Evolutionary conservation across 1,284 basidiomycete species (phyloP).

Genomic region (Boletus semigastroideus): DNA sequence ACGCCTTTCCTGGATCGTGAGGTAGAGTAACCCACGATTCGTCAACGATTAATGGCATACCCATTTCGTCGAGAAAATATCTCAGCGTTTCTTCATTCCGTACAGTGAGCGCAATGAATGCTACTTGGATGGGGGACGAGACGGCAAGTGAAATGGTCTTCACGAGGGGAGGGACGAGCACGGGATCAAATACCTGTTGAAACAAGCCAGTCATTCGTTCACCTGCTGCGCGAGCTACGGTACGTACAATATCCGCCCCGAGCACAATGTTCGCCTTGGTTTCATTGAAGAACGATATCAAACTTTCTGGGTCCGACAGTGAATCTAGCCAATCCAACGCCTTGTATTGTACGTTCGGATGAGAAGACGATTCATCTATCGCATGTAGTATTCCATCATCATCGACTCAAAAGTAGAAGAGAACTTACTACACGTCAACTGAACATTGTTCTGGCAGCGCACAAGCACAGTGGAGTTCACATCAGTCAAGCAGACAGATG

Average conservation of each 20-base stretch:
- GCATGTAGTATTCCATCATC: not conserved
- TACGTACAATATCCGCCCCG: slow-evolving; percentile 67
- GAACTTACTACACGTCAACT: slow-evolving; percentile 61
- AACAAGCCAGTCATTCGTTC: not conserved
- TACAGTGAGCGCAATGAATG: slow-evolving; percentile 60
- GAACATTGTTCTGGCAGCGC: slow-evolving; percentile 57
- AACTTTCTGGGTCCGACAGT: slow-evolving; percentile 31
- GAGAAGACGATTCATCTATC: slow-evolving; percentile 52
- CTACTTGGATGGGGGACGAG: slow-evolving; percentile 30
- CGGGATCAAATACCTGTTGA: slow-evolving; percentile 66
- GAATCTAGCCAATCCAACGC: slow-evolving; percentile 67
- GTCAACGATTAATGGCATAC: slow-evolving; percentile 28
- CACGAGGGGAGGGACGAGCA: slow-evolving; percentile 57
- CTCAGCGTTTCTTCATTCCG: slow-evolving; percentile 45
- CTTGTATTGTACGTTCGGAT: slow-evolving; percentile 44
- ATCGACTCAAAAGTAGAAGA: not conserved
- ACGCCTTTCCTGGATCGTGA: slow-evolving; percentile 24
- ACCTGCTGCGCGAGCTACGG: not conserved
- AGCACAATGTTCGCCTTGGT: slow-evolving; percentile 57
- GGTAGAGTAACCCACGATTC: not conserved
- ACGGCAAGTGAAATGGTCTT: slow-evolving; percentile 52
- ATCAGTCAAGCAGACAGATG: slow-evolving; percentile 60
- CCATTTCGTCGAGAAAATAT: slow-evolving; percentile 39
- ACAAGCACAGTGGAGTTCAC: slow-evolving; percentile 61
- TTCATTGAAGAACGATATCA: slow-evolving; percentile 34